Percentiles rank a stretch among this genome's conserved stretches.
phyloP scores from a whole-genome alignment of 2,329 filamentous ascomycete species.

The Fusarium decemcellulare region DNA sequence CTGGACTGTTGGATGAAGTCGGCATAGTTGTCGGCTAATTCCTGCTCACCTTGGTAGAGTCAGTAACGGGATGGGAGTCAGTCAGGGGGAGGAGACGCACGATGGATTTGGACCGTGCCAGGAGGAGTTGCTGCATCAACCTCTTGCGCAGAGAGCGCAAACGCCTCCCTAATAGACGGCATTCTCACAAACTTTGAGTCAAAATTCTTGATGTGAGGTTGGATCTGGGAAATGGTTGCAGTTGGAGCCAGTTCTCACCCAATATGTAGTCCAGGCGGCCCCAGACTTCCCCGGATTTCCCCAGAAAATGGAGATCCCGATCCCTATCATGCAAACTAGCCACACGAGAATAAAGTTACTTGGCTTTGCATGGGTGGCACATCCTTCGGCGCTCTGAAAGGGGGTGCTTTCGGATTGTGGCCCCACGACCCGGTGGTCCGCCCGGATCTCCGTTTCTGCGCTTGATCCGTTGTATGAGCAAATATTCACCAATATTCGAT shows the following conservation, averaged over 20 bases:
- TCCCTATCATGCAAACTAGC: too few relatives aligned
- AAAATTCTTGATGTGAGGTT: background rate
- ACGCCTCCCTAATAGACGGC: slow-evolving; percentile 26
- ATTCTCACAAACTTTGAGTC: background rate
- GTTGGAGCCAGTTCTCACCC: background rate
- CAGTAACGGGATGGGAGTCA: rapidly evolving
- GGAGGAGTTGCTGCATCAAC: slow-evolving; percentile 30
- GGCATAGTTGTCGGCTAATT: background rate
- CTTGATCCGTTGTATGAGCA: too few relatives aligned
- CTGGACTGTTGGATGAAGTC: background rate
- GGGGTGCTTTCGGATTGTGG: too few relatives aligned
- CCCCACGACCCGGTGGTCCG: too few relatives aligned
- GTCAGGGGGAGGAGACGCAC: background rate
- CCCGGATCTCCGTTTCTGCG: too few relatives aligned
- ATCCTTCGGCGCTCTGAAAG: too few relatives aligned
- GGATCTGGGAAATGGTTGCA: background rate
- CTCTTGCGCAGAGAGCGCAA: slow-evolving; percentile 16
- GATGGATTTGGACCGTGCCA: slow-evolving; percentile 26
- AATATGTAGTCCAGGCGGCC: slow-evolving; percentile 22
- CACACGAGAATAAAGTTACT: too few relatives aligned
- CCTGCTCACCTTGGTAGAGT: slow-evolving; percentile 7
- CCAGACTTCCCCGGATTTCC: slow-evolving; percentile 34
- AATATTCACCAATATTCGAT: too few relatives aligned
- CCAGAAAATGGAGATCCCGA: background rate
- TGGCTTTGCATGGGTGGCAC: too few relatives aligned